A percentile compares a stretch with the other conserved stretches of the same genome.
phyloP scores from a whole-genome alignment of 1,139 yeast genomes.

The Diutina catenulata region DNA sequence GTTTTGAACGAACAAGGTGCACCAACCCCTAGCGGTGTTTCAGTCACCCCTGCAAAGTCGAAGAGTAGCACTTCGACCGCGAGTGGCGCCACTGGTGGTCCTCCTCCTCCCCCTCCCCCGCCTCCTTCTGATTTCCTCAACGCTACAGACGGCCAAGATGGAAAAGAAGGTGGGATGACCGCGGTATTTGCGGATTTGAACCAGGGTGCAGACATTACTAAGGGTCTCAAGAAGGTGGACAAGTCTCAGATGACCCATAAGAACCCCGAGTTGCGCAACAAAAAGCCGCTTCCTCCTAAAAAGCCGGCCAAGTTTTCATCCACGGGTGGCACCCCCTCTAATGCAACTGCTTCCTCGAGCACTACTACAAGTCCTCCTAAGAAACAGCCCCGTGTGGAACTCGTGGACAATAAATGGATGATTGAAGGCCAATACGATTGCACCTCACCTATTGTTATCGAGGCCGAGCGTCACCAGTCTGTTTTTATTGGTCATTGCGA shows the following conservation, averaged over 20 bases:
- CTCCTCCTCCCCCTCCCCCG: conserved; percentile 62
- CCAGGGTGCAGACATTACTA: conserved; percentile 73
- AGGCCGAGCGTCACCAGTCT: conserved; percentile 78
- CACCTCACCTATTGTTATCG: conserved; percentile 44
- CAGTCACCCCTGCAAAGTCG: not conserved
- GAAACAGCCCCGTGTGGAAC: conserved; percentile 65
- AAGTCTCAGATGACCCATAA: conserved; percentile 92
- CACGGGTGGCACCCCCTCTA: conserved; percentile 10
- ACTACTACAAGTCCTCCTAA: conserved; percentile 26
- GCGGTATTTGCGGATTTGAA: conserved; percentile 92
- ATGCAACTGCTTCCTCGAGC: conserved; percentile 8
- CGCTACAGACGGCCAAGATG: conserved; percentile 14
- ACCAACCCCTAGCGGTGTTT: not conserved
- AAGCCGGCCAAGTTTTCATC: conserved; percentile 54
- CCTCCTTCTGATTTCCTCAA: conserved; percentile 50
- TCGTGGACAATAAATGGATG: conserved; percentile 77
- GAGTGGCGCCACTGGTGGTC: conserved; percentile 23
- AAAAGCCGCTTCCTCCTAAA: conserved; percentile 25
- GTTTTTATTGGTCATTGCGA: conserved; percentile 77
- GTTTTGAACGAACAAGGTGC: conserved; percentile 11
- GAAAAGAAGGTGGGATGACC: conserved; percentile 46
- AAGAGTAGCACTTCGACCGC: conserved; percentile 8
- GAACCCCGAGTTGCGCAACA: conserved; percentile 67
- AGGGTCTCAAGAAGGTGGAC: conserved; percentile 84
- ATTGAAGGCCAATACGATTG: conserved; percentile 36